Conservation (phyloP, 2,329 filamentous ascomycete species). For the Fusarium udum region DNA sequence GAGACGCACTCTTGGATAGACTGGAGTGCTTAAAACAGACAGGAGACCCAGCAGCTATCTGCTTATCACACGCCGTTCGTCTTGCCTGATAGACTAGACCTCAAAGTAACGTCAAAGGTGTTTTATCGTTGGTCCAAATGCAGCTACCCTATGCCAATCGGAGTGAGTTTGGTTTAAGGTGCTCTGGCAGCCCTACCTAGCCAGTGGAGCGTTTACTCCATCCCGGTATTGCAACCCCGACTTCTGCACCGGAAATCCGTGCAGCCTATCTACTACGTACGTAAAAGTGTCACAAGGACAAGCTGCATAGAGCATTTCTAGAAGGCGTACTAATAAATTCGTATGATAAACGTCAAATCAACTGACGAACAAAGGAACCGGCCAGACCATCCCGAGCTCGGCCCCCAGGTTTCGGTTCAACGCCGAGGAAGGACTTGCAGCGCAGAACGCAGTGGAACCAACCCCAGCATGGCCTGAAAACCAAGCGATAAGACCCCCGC, state of each 20-base stretch:
- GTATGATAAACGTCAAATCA: not conserved
- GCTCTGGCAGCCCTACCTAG: not conserved
- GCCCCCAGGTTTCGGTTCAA: slow-evolving; percentile 23
- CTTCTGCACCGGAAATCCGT: not conserved
- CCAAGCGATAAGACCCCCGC: slow-evolving; percentile 20
- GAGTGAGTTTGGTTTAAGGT: not conserved
- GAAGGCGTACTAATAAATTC: not conserved
- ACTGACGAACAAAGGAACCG: not conserved
- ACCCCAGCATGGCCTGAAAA: not conserved
- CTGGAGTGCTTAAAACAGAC: not conserved
- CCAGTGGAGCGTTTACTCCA: not conserved
- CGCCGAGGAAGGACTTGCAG: slow-evolving; percentile 8
- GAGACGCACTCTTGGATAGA: not conserved
- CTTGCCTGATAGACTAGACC: not conserved
- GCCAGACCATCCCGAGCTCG: slow-evolving; percentile 14
- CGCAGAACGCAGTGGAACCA: not conserved
- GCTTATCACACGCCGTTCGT: not conserved
- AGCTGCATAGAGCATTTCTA: slow-evolving; percentile 6
- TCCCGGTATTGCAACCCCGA: slow-evolving; percentile 3
- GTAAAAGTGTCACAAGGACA: slow-evolving; percentile 9
- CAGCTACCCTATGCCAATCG: not conserved
- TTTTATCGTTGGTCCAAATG: not conserved
- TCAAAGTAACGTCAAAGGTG: not conserved
- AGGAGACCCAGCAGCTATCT: not conserved
- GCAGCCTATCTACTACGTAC: not conserved